Base-by-base conservation (phyloP, 805 yeast species). In the Kazachstania bromeliacearum region DNA sequence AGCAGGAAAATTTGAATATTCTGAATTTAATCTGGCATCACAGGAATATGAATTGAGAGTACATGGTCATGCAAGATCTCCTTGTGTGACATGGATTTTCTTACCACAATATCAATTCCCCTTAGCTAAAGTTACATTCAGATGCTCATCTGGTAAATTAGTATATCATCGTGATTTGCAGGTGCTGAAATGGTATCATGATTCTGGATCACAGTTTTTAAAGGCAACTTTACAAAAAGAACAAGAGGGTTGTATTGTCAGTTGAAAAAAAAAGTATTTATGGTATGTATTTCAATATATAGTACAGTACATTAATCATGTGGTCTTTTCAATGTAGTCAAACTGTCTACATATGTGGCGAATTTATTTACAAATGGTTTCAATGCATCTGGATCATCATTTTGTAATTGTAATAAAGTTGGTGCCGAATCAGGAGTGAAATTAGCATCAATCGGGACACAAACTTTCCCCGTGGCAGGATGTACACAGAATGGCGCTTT, bases 401-500 rank as follows among this genome's bases (percentile, higher is more conserved):
- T 60, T 40, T 82, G 79, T 17, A 89, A 59, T 26, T 64, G 64
- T 34, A 74, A 63, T 40, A 88, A 63, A 42, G 77, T 83, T 13
- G 97, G 97, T 2, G 94, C 88, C 9, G 64, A 66, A 44, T 71
- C 70, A 2, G 96, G 96, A 48, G 80, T 76, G 52, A 89, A 92
- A 24, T 14, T 23, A 7, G 38, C 13, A 17, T 48, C 55, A 13
- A 59, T 80, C 0, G 97, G 96, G 6, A 92, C 95, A 73, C 97
- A 92, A 3, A 92, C 83, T 50, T 84, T 81, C 6, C 96, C 96
- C 0, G 98, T 92, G 2, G 85, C 79, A 2, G 98, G 98, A 58
- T 92, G 98, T 29, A 92, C 78, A 64, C 97, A 89, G 57, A 92
- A 92, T 13, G 98, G 98, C 1, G 96, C 83, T 56, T 92, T 92